A percentile compares a stretch with the other conserved stretches of the same genome.
Evolutionary conservation across 106 monocot genomes (phyloP).

Genomic region (Posidonia australis): DNA sequence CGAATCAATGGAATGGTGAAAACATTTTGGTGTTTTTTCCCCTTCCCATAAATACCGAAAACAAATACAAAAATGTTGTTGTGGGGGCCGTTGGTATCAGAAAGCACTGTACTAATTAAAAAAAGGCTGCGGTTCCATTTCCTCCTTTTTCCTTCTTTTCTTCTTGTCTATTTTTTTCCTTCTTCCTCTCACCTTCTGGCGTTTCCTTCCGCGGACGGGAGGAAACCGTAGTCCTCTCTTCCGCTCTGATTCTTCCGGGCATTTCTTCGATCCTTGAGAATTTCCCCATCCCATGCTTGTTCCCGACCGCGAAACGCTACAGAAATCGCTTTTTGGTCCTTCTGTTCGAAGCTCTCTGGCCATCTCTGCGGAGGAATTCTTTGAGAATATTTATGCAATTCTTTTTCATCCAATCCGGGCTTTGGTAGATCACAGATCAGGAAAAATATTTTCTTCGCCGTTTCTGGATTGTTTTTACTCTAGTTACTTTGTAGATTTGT

Average conservation of each 20-base stretch:
- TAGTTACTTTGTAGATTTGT: too few species aligned
- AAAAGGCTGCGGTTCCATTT: constrained; percentile 2
- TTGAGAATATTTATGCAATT: too few species aligned
- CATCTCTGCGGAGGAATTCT: too few species aligned
- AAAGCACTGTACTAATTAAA: not conserved
- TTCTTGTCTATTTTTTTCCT: not conserved
- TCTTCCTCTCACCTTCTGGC: not conserved
- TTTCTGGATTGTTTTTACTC: too few species aligned
- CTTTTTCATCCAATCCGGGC: too few species aligned
- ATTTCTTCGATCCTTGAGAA: not conserved
- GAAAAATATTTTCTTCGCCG: too few species aligned
- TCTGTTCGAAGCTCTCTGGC: too few species aligned
- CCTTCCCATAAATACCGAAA: not conserved
- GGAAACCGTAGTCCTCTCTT: not conserved
- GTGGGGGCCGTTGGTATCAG: not conserved
- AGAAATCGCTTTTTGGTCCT: too few species aligned
- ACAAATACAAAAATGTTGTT: not conserved
- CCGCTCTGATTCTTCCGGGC: not conserved
- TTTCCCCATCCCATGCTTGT: not conserved
- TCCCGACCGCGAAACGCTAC: not conserved
- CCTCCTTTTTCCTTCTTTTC: not conserved
- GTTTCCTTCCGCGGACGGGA: constrained; percentile 1
- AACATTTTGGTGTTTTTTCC: not conserved
- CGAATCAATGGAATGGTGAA: too few species aligned
- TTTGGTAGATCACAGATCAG: too few species aligned